Conservation (phyloP, 345 rosid genomes). For the Brassica juncea region DNA sequence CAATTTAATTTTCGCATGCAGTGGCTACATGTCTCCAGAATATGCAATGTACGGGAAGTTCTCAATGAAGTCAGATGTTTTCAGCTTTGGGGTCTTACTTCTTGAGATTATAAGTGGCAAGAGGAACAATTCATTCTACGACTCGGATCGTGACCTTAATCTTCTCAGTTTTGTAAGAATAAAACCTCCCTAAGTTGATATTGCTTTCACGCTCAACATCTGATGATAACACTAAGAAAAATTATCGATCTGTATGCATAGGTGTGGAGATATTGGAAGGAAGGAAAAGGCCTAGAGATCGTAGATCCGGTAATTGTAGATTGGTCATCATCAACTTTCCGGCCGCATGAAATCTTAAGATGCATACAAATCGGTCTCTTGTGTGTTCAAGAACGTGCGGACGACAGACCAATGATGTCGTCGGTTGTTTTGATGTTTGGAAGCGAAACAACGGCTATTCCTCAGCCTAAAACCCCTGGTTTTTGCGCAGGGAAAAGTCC, state of each 20-base stretch:
- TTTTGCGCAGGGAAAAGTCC: background rate
- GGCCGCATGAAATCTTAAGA: background rate
- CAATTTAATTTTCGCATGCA: background rate
- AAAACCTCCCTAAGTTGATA: background rate
- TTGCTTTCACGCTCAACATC: background rate
- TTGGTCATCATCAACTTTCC: background rate
- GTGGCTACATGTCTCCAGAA: too few species aligned
- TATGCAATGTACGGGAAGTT: too few species aligned
- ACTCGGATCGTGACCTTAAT: background rate
- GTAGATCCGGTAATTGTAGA: background rate
- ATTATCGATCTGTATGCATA: background rate
- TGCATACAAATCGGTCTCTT: background rate
- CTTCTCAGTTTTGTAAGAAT: background rate
- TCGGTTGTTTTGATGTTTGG: background rate
- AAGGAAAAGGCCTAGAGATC: background rate
- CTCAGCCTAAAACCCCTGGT: background rate
- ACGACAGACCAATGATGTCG: background rate
- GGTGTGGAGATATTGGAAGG: background rate
- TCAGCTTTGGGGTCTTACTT: too few species aligned
- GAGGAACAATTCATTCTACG: background rate
- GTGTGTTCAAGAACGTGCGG: background rate
- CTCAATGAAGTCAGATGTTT: too few species aligned
- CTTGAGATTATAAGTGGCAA: too few species aligned
- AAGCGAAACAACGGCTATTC: background rate
- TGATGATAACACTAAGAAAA: background rate